Percentiles rank a stretch among this genome's conserved stretches.
Evolutionary conservation across 805 yeast species (phyloP).

Genomic region (Yarrowia divulgata): DNA sequence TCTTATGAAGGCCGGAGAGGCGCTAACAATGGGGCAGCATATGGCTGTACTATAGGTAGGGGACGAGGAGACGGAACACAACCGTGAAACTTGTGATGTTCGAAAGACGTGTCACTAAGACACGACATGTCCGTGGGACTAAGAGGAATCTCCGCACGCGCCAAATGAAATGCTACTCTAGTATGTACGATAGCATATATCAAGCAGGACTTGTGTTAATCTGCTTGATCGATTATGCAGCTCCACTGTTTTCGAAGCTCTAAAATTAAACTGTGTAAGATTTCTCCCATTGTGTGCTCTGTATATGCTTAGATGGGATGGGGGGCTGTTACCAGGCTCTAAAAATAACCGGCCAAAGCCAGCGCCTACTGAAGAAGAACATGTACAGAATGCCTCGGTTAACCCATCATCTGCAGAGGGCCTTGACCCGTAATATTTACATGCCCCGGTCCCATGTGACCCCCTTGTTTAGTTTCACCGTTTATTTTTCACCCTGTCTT

Average conservation of each 20-base stretch:
- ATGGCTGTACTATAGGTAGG: too few relatives aligned
- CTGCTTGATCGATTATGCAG: constrained; percentile 11
- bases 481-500: constrained; percentile 28
- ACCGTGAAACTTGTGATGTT: too few relatives aligned
- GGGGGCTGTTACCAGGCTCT: background rate
- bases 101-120: too few relatives aligned
- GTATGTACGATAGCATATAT: background rate
- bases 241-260: background rate
- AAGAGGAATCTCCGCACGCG: background rate
- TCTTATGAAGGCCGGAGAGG: too few relatives aligned
- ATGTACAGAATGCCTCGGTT: constrained; percentile 5
- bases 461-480: background rate
- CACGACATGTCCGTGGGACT: background rate
- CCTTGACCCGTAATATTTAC: background rate
- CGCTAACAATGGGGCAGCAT: too few relatives aligned
- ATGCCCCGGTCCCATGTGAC: background rate
- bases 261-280: constrained; percentile 20
- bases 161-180: background rate
- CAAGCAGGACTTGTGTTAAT: constrained; percentile 5
- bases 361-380: background rate
- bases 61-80: too few relatives aligned
- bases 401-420: background rate
- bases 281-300: constrained; percentile 13
- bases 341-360: background rate
- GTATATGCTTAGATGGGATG: constrained; percentile 4